Evolutionary conservation across 345 rosid genomes (phyloP).

Genomic region (Mercurialis annua): DNA sequence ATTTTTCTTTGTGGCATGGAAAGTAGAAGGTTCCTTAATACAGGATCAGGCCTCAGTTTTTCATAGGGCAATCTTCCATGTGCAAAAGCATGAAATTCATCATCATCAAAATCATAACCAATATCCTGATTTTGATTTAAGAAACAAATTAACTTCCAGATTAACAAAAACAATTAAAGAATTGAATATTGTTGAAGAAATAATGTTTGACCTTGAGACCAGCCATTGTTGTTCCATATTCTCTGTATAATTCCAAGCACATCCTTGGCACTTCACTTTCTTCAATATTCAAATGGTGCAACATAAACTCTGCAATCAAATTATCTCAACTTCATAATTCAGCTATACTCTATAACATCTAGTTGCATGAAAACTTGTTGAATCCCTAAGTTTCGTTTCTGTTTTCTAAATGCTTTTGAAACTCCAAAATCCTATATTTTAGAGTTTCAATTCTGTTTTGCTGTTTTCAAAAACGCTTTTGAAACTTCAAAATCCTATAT

Average conservation of each 20-base stretch:
- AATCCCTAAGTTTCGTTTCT: too few relatives aligned
- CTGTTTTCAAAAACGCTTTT: too few relatives aligned
- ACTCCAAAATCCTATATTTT: too few relatives aligned
- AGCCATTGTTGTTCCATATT: slow-evolving; percentile 96
- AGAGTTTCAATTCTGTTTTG: too few relatives aligned
- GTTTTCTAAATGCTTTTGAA: too few relatives aligned
- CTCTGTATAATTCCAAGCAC: slow-evolving; percentile 83
- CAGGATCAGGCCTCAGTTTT: slow-evolving; percentile 60
- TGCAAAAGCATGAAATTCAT: slow-evolving; percentile 74
- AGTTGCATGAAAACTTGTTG: too few relatives aligned
- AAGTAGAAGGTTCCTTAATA: slow-evolving; percentile 70
- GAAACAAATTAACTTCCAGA: slow-evolving; percentile 1
- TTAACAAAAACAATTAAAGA: background rate
- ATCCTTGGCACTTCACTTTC: slow-evolving; percentile 78
- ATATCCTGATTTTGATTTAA: slow-evolving; percentile 42
- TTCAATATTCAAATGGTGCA: slow-evolving; percentile 56
- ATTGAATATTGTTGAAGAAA: background rate
- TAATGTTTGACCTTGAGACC: slow-evolving; percentile 62
- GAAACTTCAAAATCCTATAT: too few relatives aligned
- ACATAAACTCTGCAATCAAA: slow-evolving; percentile 63
- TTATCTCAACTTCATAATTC: background rate
- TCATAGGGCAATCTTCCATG: slow-evolving; percentile 86
- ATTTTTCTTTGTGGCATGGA: slow-evolving; percentile 82
- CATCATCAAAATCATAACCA: slow-evolving; percentile 81
- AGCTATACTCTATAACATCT: background rate